Percentiles rank a stretch among this genome's conserved stretches.
phyloP scores from a whole-genome alignment of 2,329 filamentous ascomycete species.

The Exophiala lecanii-corni region DNA sequence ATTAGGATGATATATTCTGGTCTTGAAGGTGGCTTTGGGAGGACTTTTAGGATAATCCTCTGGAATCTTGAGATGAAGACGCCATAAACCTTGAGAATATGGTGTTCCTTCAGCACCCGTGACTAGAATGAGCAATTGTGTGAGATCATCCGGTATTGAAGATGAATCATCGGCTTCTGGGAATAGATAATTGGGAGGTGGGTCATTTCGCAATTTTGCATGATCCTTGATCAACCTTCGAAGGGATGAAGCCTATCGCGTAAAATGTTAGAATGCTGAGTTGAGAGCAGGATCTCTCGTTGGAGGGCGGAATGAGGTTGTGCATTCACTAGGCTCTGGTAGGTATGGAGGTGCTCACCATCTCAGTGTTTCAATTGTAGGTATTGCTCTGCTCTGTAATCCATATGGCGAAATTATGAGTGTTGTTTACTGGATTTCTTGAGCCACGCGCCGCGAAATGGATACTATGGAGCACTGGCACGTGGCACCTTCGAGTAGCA shows the following conservation, averaged over 20 bases:
- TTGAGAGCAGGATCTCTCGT: too few relatives aligned
- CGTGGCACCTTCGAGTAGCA: too few relatives aligned
- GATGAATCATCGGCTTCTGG: slow-evolving; percentile 37
- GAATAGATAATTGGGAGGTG: slow-evolving; percentile 61
- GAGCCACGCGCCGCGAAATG: too few relatives aligned
- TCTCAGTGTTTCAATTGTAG: too few relatives aligned
- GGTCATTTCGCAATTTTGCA: slow-evolving; percentile 48
- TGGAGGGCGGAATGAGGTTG: too few relatives aligned
- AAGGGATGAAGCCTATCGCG: slow-evolving; percentile 37
- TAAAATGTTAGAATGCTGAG: too few relatives aligned
- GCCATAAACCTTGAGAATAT: slow-evolving; percentile 56
- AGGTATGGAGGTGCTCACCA: too few relatives aligned
- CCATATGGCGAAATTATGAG: too few relatives aligned
- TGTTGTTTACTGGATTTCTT: too few relatives aligned
- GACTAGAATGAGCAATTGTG: slow-evolving; percentile 53
- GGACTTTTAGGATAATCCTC: slow-evolving; percentile 40
- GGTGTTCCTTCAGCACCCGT: slow-evolving; percentile 58
- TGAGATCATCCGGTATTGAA: slow-evolving; percentile 49
- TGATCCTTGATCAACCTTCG: slow-evolving; percentile 59
- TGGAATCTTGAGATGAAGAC: slow-evolving; percentile 56
- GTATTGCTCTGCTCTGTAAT: too few relatives aligned
- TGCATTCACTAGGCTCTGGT: too few relatives aligned
- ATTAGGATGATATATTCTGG: slow-evolving; percentile 61
- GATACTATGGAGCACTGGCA: too few relatives aligned
- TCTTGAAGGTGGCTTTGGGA: slow-evolving; percentile 57